Conservation (phyloP, 805 yeast species). For the Starmerella tilneyi region DNA sequence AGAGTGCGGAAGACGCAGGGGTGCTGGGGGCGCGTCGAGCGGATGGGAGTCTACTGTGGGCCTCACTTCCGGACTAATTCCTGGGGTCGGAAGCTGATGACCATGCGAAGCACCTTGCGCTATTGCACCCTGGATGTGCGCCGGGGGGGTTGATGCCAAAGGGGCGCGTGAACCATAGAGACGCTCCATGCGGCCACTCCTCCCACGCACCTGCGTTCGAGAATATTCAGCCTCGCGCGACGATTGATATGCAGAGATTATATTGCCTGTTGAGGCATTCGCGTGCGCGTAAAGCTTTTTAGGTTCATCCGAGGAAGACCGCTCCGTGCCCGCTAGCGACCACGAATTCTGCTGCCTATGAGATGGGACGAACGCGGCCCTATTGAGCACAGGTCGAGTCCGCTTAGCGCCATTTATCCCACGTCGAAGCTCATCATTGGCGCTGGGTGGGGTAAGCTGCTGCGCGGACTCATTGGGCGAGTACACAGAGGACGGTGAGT, state of each 20-base stretch:
- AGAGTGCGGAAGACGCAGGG: conserved; percentile 1
- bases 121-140: too few species aligned
- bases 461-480: too few species aligned
- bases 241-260: conserved; percentile 2
- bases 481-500: too few species aligned
- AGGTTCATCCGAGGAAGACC: background rate
- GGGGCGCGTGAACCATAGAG: background rate
- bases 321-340: background rate
- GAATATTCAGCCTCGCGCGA: conserved; percentile 5
- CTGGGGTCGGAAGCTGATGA: conserved; percentile 1
- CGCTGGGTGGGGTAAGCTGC: background rate
- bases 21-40: background rate
- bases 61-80: background rate
- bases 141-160: background rate
- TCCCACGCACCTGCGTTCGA: background rate
- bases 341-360: background rate
- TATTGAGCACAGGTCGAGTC: background rate
- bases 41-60: background rate
- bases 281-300: background rate
- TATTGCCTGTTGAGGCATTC: background rate
- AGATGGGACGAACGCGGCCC: background rate
- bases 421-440: conserved; percentile 3
- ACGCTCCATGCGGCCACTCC: conserved; percentile 3
- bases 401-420: background rate
- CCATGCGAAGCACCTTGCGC: too few species aligned